phyloP scores from a whole-genome alignment of 2,329 filamentous ascomycete genomes.

The Sporothrix sp. region DNA sequence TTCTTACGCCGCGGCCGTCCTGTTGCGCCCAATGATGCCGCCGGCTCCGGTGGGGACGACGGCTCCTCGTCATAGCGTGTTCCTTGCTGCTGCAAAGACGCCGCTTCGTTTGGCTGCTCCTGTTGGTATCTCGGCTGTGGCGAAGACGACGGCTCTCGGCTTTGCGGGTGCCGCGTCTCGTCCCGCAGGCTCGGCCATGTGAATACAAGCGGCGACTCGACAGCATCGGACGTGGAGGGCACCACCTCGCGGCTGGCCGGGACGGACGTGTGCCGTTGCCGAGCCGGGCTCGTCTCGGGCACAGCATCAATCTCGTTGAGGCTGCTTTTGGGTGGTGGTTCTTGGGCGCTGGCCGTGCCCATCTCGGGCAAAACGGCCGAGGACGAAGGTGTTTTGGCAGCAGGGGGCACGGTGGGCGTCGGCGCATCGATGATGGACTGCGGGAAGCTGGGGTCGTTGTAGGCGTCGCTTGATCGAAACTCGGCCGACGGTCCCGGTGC shows the following conservation, averaged over 20 bases:
- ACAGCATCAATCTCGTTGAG: constrained; percentile 16
- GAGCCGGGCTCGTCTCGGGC: constrained; percentile 19
- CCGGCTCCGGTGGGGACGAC: constrained; percentile 6
- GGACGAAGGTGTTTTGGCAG: constrained; percentile 10
- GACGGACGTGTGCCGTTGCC: neutral
- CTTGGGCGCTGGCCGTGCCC: neutral
- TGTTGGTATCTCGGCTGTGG: neutral
- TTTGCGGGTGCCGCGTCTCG: neutral
- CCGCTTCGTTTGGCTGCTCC: neutral
- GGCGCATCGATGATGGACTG: constrained; percentile 13
- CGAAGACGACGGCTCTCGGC: neutral
- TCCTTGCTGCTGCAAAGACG: neutral
- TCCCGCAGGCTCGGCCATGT: neutral
- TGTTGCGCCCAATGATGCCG: neutral
- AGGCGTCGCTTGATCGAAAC: neutral
- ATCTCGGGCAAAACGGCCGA: constrained; percentile 6
- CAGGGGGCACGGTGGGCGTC: neutral
- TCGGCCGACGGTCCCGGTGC: neutral
- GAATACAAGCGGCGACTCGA: neutral
- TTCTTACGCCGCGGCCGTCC: neutral
- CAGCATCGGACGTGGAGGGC: neutral
- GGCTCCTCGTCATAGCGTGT: neutral
- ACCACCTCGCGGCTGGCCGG: neutral
- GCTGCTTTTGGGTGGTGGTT: constrained; percentile 9
- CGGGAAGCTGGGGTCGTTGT: constrained; percentile 9